Evolutionary conservation across 1,139 yeast species (phyloP).

Genomic region (Blastobotrys serpentis): DNA sequence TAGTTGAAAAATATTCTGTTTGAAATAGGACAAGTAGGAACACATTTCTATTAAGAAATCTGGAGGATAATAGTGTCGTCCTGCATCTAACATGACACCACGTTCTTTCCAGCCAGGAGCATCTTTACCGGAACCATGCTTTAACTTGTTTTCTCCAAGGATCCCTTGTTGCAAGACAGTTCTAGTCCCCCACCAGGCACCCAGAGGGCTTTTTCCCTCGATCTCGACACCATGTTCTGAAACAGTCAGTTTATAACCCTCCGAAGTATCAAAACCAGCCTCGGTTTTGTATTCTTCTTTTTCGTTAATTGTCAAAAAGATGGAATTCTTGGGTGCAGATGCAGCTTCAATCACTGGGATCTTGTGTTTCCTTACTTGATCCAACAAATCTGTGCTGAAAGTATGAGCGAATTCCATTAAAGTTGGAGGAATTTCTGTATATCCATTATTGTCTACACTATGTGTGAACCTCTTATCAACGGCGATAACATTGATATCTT

Average conservation of each 20-base stretch:
- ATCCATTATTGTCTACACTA: slow-evolving; percentile 6
- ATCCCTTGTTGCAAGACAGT: slow-evolving; percentile 10
- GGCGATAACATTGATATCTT: slow-evolving; percentile 1
- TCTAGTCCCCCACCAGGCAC: slow-evolving; percentile 13
- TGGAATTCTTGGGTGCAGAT: neutral
- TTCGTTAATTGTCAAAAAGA: slow-evolving; percentile 7
- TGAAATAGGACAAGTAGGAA: slow-evolving; percentile 11
- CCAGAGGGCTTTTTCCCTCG: slow-evolving; percentile 11
- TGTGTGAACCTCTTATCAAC: slow-evolving; percentile 8
- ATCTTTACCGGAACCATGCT: slow-evolving; percentile 6
- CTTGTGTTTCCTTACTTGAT: neutral
- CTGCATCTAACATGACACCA: slow-evolving; percentile 11
- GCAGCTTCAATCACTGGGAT: neutral
- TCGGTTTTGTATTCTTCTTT: slow-evolving; percentile 1
- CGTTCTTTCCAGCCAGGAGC: slow-evolving; percentile 11
- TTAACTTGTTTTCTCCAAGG: neutral
- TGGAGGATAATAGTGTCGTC: slow-evolving; percentile 11
- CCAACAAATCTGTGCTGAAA: slow-evolving; percentile 3
- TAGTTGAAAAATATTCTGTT: slow-evolving; percentile 8
- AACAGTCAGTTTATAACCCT: slow-evolving; percentile 8
- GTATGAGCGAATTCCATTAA: slow-evolving; percentile 8
- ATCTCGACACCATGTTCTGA: slow-evolving; percentile 1
- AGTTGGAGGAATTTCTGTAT: slow-evolving; percentile 10
- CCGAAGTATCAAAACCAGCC: slow-evolving; percentile 9
- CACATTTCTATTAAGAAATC: slow-evolving; percentile 11